Evolutionary conservation across 257 asterid genomes (phyloP).

Genomic region (Cruciata laevipes): DNA sequence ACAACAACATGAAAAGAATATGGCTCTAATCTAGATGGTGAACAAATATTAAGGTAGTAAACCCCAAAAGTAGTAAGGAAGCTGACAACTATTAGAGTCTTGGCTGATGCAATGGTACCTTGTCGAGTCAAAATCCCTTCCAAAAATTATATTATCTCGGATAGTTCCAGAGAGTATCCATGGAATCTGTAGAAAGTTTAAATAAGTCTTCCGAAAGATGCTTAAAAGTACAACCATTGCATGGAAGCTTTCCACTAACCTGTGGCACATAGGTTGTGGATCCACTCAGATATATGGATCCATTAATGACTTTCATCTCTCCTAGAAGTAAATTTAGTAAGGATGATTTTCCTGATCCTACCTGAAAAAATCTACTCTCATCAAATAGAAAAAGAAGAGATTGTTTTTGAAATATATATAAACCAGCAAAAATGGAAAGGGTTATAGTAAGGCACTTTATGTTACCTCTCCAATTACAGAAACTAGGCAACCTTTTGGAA

Average conservation of each 20-base stretch:
- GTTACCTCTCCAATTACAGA: constrained; percentile 86
- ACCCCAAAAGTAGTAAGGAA: too few species aligned
- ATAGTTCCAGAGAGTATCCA: constrained; percentile 94
- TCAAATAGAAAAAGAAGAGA: neutral
- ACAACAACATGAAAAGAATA: neutral
- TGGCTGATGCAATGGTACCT: constrained; percentile 34
- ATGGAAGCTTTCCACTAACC: constrained; percentile 36
- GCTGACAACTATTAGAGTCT: neutral
- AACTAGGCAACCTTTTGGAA: constrained; percentile 71
- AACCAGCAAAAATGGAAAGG: too few species aligned
- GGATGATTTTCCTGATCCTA: constrained; percentile 96
- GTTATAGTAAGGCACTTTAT: neutral
- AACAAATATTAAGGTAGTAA: neutral
- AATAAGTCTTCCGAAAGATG: constrained; percentile 10
- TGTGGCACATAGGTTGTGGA: constrained; percentile 83
- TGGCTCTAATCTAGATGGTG: neutral
- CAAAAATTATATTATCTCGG: constrained; percentile 86
- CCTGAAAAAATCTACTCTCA: constrained; percentile 30
- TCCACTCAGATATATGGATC: constrained; percentile 47
- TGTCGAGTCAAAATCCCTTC: constrained; percentile 50
- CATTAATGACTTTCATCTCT: constrained; percentile 64
- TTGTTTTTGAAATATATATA: too few species aligned
- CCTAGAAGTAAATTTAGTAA: constrained; percentile 64
- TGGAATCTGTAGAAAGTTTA: constrained; percentile 52
- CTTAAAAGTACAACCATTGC: constrained; percentile 3